These are phyloP conservation scores for Nidula niveotomentosa DNA, from an alignment of 1,284 basidiomycete species.

Conservation along the genomic window DNA sequence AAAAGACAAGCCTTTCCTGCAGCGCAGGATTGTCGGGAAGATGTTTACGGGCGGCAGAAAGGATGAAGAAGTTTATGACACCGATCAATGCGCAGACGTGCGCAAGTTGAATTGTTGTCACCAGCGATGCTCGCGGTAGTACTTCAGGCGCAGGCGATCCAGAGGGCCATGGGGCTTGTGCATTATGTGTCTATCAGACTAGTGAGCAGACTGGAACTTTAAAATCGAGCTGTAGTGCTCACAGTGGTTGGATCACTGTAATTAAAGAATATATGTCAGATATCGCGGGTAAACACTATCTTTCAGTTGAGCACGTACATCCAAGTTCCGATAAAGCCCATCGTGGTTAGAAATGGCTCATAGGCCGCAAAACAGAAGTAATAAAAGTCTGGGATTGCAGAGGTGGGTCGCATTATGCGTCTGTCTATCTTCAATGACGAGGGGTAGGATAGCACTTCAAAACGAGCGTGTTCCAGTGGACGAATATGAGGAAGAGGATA, in stretches of 20 bases:
- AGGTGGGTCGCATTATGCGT: slow-evolving; percentile 19
- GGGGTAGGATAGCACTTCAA: too few species aligned
- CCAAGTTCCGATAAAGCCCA: slow-evolving; percentile 64
- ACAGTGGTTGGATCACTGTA: slow-evolving; percentile 62
- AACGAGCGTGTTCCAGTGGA: background rate
- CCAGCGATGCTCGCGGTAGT: slow-evolving; percentile 61
- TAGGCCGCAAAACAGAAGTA: slow-evolving; percentile 71
- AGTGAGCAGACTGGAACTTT: background rate
- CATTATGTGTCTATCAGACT: slow-evolving; percentile 56
- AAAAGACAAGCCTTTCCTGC: slow-evolving; percentile 67
- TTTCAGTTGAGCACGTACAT: slow-evolving; percentile 27
- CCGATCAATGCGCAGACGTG: slow-evolving; percentile 75
- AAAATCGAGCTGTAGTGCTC: slow-evolving; percentile 13
- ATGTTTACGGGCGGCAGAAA: slow-evolving; percentile 58
- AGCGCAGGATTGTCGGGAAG: slow-evolving; percentile 55
- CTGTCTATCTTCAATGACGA: too few species aligned
- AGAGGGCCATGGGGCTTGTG: slow-evolving; percentile 70
- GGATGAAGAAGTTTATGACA: slow-evolving; percentile 64
- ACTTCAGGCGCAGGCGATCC: slow-evolving; percentile 41
- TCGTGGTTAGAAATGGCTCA: slow-evolving; percentile 65
- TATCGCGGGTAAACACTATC: too few species aligned
- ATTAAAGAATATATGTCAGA: background rate
- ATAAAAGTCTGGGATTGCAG: slow-evolving; percentile 70
- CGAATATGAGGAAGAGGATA: background rate
- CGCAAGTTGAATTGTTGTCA: slow-evolving; percentile 68